Percentiles rank a stretch among this genome's conserved stretches.
Evolutionary conservation across 805 yeast species (phyloP).

Genomic region (Debaryomyces tyrocola): DNA sequence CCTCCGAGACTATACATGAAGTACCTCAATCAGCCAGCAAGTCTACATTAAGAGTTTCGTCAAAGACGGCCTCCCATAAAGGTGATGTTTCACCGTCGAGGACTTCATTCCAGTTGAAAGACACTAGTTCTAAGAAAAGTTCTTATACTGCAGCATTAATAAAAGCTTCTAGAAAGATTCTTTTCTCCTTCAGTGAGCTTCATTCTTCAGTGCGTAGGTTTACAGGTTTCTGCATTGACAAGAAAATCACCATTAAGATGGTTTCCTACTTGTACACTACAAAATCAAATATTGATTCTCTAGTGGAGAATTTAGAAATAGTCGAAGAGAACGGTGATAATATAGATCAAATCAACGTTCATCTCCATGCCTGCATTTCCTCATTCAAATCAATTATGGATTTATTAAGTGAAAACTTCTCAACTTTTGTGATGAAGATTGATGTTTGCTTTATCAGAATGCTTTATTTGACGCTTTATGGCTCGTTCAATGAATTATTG

Average conservation of each 20-base stretch:
- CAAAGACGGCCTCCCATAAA: neutral
- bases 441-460: conserved; percentile 67
- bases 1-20: neutral
- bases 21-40: neutral
- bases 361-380: conserved; percentile 34
- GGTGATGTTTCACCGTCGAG: conserved; percentile 8
- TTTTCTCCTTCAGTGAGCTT: conserved; percentile 64
- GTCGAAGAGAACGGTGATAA: conserved; percentile 41
- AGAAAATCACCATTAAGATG: conserved; percentile 53
- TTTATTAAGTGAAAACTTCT: conserved; percentile 48
- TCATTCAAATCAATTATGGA: conserved; percentile 55
- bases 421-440: conserved; percentile 50
- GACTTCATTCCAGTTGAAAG: neutral
- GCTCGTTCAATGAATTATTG: conserved; percentile 63
- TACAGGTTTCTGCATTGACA: conserved; percentile 58
- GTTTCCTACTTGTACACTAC: conserved; percentile 52
- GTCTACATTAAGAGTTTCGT: neutral
- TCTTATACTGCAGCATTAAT: conserved; percentile 22
- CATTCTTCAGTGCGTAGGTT: conserved; percentile 59
- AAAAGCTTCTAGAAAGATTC: conserved; percentile 57
- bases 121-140: conserved; percentile 4
- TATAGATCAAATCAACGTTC: conserved; percentile 27
- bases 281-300: conserved; percentile 53
- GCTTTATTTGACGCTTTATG: conserved; percentile 58
- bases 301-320: conserved; percentile 57